Conservation (phyloP, 352 stramenopile genomes). For the Globisporangium yorkense region DNA sequence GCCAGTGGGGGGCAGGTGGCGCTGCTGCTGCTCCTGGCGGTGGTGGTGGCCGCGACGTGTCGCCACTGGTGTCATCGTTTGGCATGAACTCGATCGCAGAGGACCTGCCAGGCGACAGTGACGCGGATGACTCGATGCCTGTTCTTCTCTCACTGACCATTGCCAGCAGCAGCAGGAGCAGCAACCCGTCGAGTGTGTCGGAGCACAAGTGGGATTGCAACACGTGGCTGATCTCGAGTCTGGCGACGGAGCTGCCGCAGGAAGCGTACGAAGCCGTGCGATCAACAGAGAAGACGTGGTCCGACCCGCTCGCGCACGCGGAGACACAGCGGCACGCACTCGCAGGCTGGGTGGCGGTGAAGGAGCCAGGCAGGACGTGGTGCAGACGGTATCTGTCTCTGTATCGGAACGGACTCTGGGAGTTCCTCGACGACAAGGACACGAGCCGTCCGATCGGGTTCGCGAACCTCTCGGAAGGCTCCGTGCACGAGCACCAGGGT, state of each 20-base stretch:
- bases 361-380: conserved; percentile 60
- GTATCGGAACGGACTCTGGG: conserved; percentile 69
- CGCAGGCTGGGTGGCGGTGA: conserved; percentile 52
- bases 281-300: conserved; percentile 22
- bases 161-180: neutral
- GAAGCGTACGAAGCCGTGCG: conserved; percentile 56
- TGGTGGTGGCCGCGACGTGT: conserved; percentile 10
- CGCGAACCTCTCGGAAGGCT: conserved; percentile 70
- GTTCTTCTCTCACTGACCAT: conserved; percentile 34
- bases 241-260: conserved; percentile 53
- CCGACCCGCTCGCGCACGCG: conserved; percentile 13
- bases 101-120: conserved; percentile 20
- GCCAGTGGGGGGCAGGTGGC: conserved; percentile 14
- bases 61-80: conserved; percentile 32
- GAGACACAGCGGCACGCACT: conserved; percentile 20
- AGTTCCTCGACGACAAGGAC: conserved; percentile 64
- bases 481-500: conserved; percentile 42
- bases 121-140: conserved; percentile 43
- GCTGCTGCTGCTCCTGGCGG: neutral
- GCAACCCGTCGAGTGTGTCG: conserved; percentile 2
- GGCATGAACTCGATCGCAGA: conserved; percentile 73
- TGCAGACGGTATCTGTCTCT: conserved; percentile 62
- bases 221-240: conserved; percentile 60
- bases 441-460: conserved; percentile 59
- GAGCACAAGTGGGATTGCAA: conserved; percentile 45